Evolutionary conservation across 306 rosid species (phyloP), one percentile per base, ranked within the genome.

Genomic region (Alnus glutinosa): DNA sequence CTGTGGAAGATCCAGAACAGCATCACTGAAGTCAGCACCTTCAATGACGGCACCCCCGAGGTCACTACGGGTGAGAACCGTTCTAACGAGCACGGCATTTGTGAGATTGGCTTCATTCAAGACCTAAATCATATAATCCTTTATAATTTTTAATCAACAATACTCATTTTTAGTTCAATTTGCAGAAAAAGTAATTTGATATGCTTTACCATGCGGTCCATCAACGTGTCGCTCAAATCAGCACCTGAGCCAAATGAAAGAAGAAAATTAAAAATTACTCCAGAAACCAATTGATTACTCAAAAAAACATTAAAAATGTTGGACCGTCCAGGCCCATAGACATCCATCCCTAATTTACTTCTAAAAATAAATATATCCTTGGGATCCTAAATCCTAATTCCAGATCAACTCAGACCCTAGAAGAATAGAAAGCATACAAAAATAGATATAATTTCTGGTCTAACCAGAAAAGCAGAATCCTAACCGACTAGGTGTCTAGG

Each of bases 11-110:
- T 92, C 97, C 77, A 95, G 85, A 66, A 95, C 97, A 14, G 98
- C 98, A 73, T 95, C 98, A 74, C 98, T 95, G 76, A 92, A 95
- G 76, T 95, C 98, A 5, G 98, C 98, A 36, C 97, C 98, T 84
- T 86, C 97, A 7, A 95, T 89, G 18, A 87, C 55, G 64, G 98
- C 95, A 49, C 97, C 96, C 57, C 95, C 97, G 30, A 94, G 92
- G 83, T 94, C 98, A 75, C 98, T 92, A 11, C 97, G 93, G 4
- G 98, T 94, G n/a, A 94, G 92, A 68, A 94, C 98, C 5, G 98
- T 86, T 85, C 98, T 87, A 39, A 52, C 87, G 13, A 92, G 88
- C 78, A 94, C 89, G 6, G 97, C 97, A 68, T 92, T 86, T 13
- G 90, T 94, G 46, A 94, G 89, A 89, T 92, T 94, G 12, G 98